Percentiles rank a stretch among this genome's conserved stretches.
Conservation (phyloP, 2,329 filamentous ascomycete genomes). For the Zymoseptoria passerinii region DNA sequence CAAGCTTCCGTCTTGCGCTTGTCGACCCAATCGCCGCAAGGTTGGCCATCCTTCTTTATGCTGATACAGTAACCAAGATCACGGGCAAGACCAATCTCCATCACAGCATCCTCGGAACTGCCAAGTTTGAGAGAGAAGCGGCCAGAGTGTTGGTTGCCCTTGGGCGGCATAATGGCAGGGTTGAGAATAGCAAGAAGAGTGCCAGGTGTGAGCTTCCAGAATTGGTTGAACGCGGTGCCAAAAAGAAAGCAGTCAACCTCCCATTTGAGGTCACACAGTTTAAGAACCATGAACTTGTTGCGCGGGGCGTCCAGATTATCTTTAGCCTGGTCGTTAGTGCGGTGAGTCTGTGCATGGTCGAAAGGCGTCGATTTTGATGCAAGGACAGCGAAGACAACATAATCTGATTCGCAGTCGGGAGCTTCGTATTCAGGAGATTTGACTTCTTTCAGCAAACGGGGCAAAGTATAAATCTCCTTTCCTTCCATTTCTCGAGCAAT, state of each 20-base stretch:
- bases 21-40: constrained; percentile 80
- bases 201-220: constrained; percentile 89
- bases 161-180: constrained; percentile 81
- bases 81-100: constrained; percentile 77
- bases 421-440: constrained; percentile 76
- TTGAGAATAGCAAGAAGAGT: constrained; percentile 89
- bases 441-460: constrained; percentile 70
- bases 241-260: constrained; percentile 91
- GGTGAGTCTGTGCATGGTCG: constrained; percentile 44
- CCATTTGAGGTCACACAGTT: constrained; percentile 79
- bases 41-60: constrained; percentile 72
- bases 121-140: constrained; percentile 79
- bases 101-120: constrained; percentile 76
- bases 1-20: constrained; percentile 81
- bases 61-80: constrained; percentile 86
- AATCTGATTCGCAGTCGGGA: constrained; percentile 75
- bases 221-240: constrained; percentile 78
- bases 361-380: constrained; percentile 81
- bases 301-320: constrained; percentile 42
- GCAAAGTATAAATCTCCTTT: constrained; percentile 69
- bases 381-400: constrained; percentile 80
- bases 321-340: constrained; percentile 40
- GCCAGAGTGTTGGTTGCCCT: constrained; percentile 65
- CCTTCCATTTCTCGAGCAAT: constrained; percentile 68
- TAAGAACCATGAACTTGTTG: constrained; percentile 89